A percentile compares a stretch with the other conserved stretches of the same genome.
Evolutionary conservation across 768 basidiomycete genomes (phyloP).

Genomic region (Macrolepiota fuliginosa): DNA sequence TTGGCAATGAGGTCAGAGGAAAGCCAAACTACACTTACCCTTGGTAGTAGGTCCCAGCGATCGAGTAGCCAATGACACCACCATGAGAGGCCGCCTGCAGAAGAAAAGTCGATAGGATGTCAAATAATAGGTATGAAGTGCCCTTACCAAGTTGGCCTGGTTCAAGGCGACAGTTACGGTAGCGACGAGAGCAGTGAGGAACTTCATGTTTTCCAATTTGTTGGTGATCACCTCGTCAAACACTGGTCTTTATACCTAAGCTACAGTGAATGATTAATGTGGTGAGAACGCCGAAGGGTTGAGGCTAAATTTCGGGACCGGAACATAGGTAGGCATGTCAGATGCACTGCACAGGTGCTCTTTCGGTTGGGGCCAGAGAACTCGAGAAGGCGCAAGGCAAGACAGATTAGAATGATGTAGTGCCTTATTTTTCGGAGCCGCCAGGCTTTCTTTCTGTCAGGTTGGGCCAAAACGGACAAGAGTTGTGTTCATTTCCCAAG

Average conservation of each 20-base stretch:
- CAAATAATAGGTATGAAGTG: not conserved
- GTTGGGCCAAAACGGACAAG: not conserved
- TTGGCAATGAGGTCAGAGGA: conserved; percentile 17
- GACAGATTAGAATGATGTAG: not conserved
- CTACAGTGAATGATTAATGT: not conserved
- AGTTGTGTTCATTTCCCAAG: not conserved
- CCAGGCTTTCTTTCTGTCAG: not conserved
- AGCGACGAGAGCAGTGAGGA: conserved; percentile 23
- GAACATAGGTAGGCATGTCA: not conserved
- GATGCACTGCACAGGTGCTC: conserved; percentile 4
- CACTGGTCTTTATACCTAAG: not conserved
- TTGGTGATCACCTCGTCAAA: not conserved
- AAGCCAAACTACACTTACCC: not conserved
- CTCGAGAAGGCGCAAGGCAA: conserved; percentile 1
- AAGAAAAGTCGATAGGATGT: conserved; percentile 16
- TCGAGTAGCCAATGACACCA: conserved; percentile 34
- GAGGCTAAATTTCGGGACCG: conserved; percentile 13
- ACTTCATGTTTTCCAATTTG: conserved; percentile 15
- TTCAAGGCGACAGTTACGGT: conserved; percentile 21
- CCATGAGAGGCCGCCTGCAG: conserved; percentile 33
- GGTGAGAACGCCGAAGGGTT: not conserved
- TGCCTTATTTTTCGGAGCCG: not conserved
- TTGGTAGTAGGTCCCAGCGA: conserved; percentile 23
- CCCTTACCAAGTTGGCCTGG: conserved; percentile 6
- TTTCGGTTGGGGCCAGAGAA: not conserved